These are phyloP conservation scores for Tetradesmus lagerheimii DNA, from an alignment of 139 green algal genomes.

Conservation along the genomic window DNA sequence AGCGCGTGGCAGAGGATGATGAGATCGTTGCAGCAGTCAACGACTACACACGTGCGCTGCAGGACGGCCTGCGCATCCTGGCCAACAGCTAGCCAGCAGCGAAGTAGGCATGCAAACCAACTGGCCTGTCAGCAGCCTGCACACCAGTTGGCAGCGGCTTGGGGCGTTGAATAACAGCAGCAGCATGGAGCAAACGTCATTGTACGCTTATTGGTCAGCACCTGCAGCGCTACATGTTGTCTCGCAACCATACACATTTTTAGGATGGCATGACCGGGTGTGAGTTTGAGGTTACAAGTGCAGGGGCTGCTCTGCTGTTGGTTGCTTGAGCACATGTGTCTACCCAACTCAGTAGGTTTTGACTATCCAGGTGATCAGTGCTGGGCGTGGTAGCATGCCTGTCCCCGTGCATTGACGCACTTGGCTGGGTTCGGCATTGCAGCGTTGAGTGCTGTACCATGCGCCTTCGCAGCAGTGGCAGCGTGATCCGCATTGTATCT, in stretches of 20 bases:
- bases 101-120: not conserved
- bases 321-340: not conserved
- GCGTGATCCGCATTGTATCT: not conserved
- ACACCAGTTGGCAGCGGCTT: not conserved
- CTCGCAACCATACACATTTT: too few relatives aligned
- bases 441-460: not conserved
- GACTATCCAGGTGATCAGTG: not conserved
- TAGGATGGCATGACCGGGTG: too few relatives aligned
- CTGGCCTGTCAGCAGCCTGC: not conserved
- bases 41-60: slow-evolving; percentile 83
- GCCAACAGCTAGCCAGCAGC: slow-evolving; percentile 38
- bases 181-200: too few relatives aligned
- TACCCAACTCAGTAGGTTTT: not conserved
- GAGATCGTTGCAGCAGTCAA: slow-evolving; percentile 75
- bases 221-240: too few relatives aligned
- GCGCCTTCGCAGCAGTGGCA: not conserved
- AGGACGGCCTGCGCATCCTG: slow-evolving; percentile 75
- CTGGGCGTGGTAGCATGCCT: not conserved
- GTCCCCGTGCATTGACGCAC: not conserved
- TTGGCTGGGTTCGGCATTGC: not conserved
- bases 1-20: slow-evolving; percentile 83
- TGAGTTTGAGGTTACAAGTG: not conserved
- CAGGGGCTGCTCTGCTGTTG: not conserved
- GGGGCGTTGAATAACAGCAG: too few relatives aligned
- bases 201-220: too few relatives aligned